Evolutionary conservation across 129 eudicot genomes (phyloP), one percentile per base, ranked within the genome.

Genomic region (Deinandra increscens): DNA sequence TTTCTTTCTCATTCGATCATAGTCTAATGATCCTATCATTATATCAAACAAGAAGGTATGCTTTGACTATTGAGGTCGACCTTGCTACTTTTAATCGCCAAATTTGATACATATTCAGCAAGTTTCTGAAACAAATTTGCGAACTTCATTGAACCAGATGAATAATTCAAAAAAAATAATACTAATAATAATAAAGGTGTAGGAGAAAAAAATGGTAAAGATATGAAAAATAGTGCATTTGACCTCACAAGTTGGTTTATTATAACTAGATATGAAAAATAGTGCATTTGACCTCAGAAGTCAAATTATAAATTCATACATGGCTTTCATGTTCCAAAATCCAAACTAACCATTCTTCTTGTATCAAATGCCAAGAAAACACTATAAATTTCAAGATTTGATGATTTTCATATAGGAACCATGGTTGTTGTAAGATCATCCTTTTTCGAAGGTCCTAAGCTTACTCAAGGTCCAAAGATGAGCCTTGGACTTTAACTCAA

Each of bases 241-340:
- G 67, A 46, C 66, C 56, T 56, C 41, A 70, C 31, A 41, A 43
- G 48, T 19, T n/a, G n/a, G n/a, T n/a, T n/a, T n/a, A n/a, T n/a
- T n/a, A n/a, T n/a, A n/a, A n/a, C n/a, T n/a, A 14, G 5, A 19
- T n/a, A n/a, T n/a, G n/a, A n/a, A n/a, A n/a, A 51, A 51, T 13
- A 48, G 11, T 53, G 3, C 37, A 39, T 54, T 56, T 75, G 67
- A 46, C 66, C 56, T 56, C 41, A 70, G 45, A 41, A 43, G 48
- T 19, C 71, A 51, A 34, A 69, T 22, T 18, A 20, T 39, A 54
- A 5, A 20, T 49, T 43, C 20, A 43, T 65, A 23, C 12, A 15
- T 31, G 44, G 29, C 60, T 46, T 10, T 15, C 8, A 23, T 6
- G 72, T 48, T 14, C 41, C 29, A 51, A 9, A 10, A 31, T 14